phyloP scores from a whole-genome alignment of 176 grass and related monocot species.

The Oryza meyeriana region DNA sequence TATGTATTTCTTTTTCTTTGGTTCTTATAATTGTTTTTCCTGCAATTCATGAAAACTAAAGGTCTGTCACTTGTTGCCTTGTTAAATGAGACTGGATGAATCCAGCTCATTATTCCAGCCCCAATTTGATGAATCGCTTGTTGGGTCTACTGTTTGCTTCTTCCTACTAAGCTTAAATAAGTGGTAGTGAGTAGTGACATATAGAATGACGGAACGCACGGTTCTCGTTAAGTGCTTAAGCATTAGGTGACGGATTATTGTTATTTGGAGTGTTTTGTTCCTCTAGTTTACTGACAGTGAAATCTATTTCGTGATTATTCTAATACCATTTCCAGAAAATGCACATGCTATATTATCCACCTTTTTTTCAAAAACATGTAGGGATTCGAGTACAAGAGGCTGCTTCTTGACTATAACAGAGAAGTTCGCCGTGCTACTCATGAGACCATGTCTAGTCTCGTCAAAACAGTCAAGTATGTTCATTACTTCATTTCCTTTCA shows the following conservation, averaged over 20 bases:
- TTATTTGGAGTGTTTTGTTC: background rate
- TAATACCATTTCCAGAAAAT: background rate
- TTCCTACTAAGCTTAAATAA: background rate
- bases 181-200: background rate
- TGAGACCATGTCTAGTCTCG: constrained; percentile 80
- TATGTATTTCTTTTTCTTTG: background rate
- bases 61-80: background rate
- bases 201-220: background rate
- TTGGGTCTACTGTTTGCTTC: background rate
- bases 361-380: constrained; percentile 38
- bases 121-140: background rate
- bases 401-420: constrained; percentile 92
- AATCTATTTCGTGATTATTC: background rate
- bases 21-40: background rate
- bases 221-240: background rate
- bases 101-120: background rate
- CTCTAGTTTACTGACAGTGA: background rate
- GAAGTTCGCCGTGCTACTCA: constrained; percentile 87
- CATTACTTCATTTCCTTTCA: constrained; percentile 12
- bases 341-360: background rate
- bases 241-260: background rate
- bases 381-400: constrained; percentile 90
- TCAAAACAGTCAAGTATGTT: constrained; percentile 66
- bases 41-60: background rate
- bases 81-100: background rate